Conservation (phyloP, 805 yeast genomes). For the Cyberlindnera xylosilytica region DNA sequence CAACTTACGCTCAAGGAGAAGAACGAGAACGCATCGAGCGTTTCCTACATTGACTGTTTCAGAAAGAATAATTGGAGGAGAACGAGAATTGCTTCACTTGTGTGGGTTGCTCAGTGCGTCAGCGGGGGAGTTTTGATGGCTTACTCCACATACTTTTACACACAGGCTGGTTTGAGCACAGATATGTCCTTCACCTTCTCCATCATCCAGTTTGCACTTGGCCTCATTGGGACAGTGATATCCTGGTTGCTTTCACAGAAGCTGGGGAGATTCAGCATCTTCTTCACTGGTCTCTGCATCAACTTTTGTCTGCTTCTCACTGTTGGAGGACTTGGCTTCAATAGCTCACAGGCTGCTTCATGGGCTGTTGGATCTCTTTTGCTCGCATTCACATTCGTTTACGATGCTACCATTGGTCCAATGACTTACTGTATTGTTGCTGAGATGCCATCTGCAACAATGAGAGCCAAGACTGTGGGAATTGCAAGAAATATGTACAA, state of each 20-base stretch:
- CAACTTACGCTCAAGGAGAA: conserved; percentile 31
- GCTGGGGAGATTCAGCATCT: conserved; percentile 30
- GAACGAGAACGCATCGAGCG: conserved; percentile 23
- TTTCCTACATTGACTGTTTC: conserved; percentile 42
- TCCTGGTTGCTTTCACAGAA: conserved; percentile 33
- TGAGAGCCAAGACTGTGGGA: conserved; percentile 41
- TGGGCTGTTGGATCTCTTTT: conserved; percentile 32
- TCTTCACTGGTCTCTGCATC: conserved; percentile 24
- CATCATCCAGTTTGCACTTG: conserved; percentile 33
- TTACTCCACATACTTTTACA: conserved; percentile 48
- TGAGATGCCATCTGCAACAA: conserved; percentile 37
- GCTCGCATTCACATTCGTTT: conserved; percentile 31
- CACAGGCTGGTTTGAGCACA: conserved; percentile 44
- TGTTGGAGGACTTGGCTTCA: conserved; percentile 29
- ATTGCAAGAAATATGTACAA: conserved; percentile 32
- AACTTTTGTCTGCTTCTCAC: conserved; percentile 21
- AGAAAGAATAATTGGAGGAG: conserved; percentile 41
- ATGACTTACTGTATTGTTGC: conserved; percentile 37
- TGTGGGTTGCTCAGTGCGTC: conserved; percentile 43
- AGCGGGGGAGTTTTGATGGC: conserved; percentile 45
- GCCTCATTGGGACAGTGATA: conserved; percentile 31
- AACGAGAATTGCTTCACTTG: conserved; percentile 36
- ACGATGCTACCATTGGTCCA: conserved; percentile 39
- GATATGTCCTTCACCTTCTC: conserved; percentile 40
- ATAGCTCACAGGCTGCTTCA: conserved; percentile 10